Base-by-base conservation (phyloP, 768 basidiomycete genomes). In the Calocybe cyanea region DNA sequence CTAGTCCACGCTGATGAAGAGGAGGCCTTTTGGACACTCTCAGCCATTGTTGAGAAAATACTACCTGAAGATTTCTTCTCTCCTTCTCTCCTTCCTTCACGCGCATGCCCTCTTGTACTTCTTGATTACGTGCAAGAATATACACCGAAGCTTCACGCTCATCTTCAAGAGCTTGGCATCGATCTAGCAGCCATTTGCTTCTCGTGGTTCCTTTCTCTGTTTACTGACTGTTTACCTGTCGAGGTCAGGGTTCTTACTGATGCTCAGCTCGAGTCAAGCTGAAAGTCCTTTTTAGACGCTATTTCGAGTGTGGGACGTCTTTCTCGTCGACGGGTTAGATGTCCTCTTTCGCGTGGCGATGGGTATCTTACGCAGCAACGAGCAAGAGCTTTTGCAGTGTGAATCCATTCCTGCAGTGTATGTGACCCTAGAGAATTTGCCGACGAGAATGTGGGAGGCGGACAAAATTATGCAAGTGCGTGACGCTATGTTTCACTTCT, bases 171-270 rank as follows among this genome's bases (percentile, higher is more conserved):
- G 10, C 78, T 95, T 1, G 91, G 87, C 4, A 83, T 97, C 10
- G 94, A 99, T 59, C 75, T 99, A 2, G 83, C 85, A 2, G 93
- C 94, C 0, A 92, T 97, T 50, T 96, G 92, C 49, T 99, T 99
- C 71, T 95, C 93, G 10, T 99, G 96, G 96, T 96, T 97, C 66
- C 69, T 99, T 19, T 93, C 92, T 2, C 71, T 99, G 17, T 98
- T 98, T 59, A 96, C 94, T 0, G 93, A 96, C 55, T 95, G 94
- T 60, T 69, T 97, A 7, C 95, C 95, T 9, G 89, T 97, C 20
- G 93, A 95, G 79, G 92, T 92, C 46, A 24, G 3, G 6, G 18
- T 8, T 15, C 38, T 18, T 14, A 45, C 14, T 11, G 18, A 34
- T 8, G 14, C 52, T 8, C n/a, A 17, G 2, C 11, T 10, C 7